Evolutionary conservation across 1,139 yeast species (phyloP), one percentile per base, ranked within the genome.

Genomic region (Arxiozyma slooffiae): DNA sequence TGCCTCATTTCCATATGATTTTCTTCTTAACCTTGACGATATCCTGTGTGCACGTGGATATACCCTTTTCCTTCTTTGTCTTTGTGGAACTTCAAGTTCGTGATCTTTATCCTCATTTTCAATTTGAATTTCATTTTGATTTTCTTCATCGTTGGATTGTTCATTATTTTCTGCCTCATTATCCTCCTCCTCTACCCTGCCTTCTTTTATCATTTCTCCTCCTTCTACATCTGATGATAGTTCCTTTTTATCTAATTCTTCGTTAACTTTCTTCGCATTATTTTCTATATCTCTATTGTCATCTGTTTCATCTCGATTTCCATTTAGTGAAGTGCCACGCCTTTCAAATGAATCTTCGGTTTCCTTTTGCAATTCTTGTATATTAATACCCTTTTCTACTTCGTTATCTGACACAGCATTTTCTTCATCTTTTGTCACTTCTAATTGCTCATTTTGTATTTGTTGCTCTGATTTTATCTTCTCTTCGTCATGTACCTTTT

Each of bases 1-100:
- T n/a, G 47, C 9, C 37, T 44, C 46, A 20, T 21, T 30, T 17
- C 50, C 54, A 17, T 52, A 54, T 7, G 50, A 14, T 21, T 45
- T 45, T 26, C 34, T 38, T 34, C 48, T 45, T 18, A 45, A 30
- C 21, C 48, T 39, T 16, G 42, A 16, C 4, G 48, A 45, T 41
- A 34, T 47, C 26, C 45, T 39, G 24, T 48, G 50, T 41, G 41
- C 24, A 37, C 51, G 47, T 26, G 49, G 48, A n/a, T 36, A 45
- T 16, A 48, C 24, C 14, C 47, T 41, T 21, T 44, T 48, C 23
- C 50, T 36, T 46, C 38, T 47, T 20, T 48, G 47, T 23, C 20
- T 36, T 16, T 39, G 39, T n/a, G 42, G 21, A 44, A 49, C 20
- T 46, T 48, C 18, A 30, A 34, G n/a, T 17, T 24, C 17, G 43